Base-by-base conservation (phyloP, 768 basidiomycete genomes). In the Lanmaoa rubissima region DNA sequence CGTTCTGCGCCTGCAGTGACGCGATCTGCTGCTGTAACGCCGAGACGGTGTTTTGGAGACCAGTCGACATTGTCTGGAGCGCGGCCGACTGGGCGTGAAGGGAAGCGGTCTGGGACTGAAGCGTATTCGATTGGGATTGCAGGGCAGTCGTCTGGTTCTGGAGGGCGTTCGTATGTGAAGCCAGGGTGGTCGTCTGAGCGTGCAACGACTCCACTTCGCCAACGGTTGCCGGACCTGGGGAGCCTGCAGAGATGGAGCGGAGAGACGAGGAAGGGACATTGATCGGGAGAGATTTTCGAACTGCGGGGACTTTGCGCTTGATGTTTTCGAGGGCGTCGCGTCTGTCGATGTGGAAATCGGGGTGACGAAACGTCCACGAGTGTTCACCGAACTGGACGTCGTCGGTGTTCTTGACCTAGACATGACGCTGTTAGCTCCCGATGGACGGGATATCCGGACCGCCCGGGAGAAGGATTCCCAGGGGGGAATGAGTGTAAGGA, bases 371-470 rank as follows among this genome's bases (percentile, higher is more conserved):
- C 1, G 78, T 82, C 79, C 79, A 81, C 38, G 76, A 69, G 59
- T 84, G 82, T 60, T 84, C 83, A 54, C 83, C 82, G 55, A 79
- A 92, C 60, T 85, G 82, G 68, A 83, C 78, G 63, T 92, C 92
- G 61, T 94, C 93, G 2, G 85, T 86, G 65, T 90, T 92, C 73
- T 94, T 95, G 61, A 94, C 85, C 79, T 78, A 56, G 46, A 55
- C 12, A 12, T 4, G 54, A n/a, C 2, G 34, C 17, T 3, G 52
- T 60, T 39, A 60, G 44, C 10, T 39, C 26, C 24, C 14, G 7
- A 46, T 24, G 7, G 21, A 36, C 42, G 51, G 58, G 51, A 55
- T 9, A 10, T 5, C 40, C 59, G 53, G 53, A 14, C 54, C 57
- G 57, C 1, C 5, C 26, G 26, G 21, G 36, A 52, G 28, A 45